Evolutionary conservation across 192 early-diverging fungal species (phyloP).

Genomic region (Backusella tuberculispora): DNA sequence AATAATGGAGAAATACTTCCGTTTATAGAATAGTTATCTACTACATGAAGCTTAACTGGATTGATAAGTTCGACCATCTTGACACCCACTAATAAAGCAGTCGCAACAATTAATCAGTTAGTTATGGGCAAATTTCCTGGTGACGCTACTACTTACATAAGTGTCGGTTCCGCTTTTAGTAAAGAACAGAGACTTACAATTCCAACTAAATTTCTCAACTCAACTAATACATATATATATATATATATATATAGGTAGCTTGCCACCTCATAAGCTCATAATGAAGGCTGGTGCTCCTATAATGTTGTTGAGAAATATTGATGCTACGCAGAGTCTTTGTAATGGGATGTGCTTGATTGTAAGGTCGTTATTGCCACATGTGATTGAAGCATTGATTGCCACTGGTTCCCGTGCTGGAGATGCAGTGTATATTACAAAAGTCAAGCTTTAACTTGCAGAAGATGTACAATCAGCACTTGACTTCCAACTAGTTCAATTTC

Average conservation of each 20-base stretch:
- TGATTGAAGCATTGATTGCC: constrained; percentile 26
- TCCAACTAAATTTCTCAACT: constrained; percentile 25
- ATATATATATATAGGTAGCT: too few species aligned
- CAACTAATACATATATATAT: too few species aligned
- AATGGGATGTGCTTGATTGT: constrained; percentile 35
- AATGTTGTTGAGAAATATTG: constrained; percentile 38
- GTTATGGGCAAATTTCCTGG: background rate
- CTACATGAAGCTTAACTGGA: too few species aligned
- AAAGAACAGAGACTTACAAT: constrained; percentile 2
- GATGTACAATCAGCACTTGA: background rate
- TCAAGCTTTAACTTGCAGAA: background rate
- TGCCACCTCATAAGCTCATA: constrained; percentile 26
- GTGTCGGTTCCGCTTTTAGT: background rate
- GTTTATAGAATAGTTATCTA: too few species aligned
- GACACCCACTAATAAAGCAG: background rate
- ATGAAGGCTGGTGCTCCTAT: constrained; percentile 17
- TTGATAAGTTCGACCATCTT: background rate
- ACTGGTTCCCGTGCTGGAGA: constrained; percentile 28
- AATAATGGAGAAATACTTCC: too few species aligned
- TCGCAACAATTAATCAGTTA: background rate
- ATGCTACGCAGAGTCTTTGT: constrained; percentile 21
- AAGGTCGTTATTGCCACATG: background rate
- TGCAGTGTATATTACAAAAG: constrained; percentile 28
- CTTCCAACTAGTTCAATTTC: constrained; percentile 24
- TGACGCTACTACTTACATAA: background rate